These are phyloP conservation scores for Nicotiana tomentosiformis DNA, from an alignment of 257 asterid species.

Conservation along the genomic window DNA sequence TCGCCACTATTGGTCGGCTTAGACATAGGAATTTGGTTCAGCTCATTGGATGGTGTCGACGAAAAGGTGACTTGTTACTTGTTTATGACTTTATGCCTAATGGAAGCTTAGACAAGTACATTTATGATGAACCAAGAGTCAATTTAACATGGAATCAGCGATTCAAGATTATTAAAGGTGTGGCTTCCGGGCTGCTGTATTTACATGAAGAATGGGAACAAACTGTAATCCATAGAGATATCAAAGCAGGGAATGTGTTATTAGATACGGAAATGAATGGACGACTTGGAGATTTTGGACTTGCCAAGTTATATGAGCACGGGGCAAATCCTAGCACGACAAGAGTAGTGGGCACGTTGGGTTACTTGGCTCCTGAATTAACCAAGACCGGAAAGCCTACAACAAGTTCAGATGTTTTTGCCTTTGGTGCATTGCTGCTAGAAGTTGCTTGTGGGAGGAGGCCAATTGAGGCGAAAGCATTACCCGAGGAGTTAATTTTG, in stretches of 20 bases:
- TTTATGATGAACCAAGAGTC: conserved; percentile 33
- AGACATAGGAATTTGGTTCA: conserved; percentile 64
- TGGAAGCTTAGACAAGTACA: conserved; percentile 61
- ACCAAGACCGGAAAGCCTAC: conserved; percentile 71
- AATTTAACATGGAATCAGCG: conserved; percentile 59
- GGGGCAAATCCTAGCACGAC: conserved; percentile 55
- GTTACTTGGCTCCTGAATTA: conserved; percentile 72
- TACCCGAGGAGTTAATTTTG: conserved; percentile 58
- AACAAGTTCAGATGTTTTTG: conserved; percentile 57
- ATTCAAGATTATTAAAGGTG: conserved; percentile 54
- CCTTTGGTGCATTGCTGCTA: conserved; percentile 61
- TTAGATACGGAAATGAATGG: conserved; percentile 55
- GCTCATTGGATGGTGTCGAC: conserved; percentile 58
- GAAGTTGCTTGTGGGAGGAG: conserved; percentile 74
- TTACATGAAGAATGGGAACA: conserved; percentile 77
- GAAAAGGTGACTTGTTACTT: conserved; percentile 41
- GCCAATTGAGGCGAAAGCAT: conserved; percentile 59
- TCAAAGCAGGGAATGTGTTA: conserved; percentile 63
- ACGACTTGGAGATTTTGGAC: conserved; percentile 69
- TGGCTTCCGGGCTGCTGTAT: conserved; percentile 57
- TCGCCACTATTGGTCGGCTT: conserved; percentile 49
- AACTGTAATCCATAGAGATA: conserved; percentile 66
- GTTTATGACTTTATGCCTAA: conserved; percentile 77
- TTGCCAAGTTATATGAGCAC: conserved; percentile 59
- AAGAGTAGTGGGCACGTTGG: conserved; percentile 64